A percentile compares a stretch with the other conserved stretches of the same genome.
phyloP scores from a whole-genome alignment of 2,329 filamentous ascomycete species.

The Ceratocystis eucalypticola region DNA sequence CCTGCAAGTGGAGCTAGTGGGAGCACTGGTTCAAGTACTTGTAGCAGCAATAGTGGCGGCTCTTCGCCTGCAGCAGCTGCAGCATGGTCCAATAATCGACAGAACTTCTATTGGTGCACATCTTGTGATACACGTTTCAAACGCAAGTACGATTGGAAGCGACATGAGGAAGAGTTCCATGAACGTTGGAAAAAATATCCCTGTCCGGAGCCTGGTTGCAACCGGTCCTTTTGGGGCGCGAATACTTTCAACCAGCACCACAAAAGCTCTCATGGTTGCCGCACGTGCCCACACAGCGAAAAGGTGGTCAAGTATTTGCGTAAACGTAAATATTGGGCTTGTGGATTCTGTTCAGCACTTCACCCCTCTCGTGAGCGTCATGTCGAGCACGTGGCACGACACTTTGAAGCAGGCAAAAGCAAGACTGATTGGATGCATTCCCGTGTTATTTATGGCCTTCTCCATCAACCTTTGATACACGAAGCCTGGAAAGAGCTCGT shows the following conservation, averaged over 20 bases:
- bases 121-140: constrained; percentile 52
- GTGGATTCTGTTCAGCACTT: constrained; percentile 52
- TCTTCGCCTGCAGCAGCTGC: constrained; percentile 13
- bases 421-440: constrained; percentile 56
- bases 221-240: constrained; percentile 53
- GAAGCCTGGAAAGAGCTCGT: constrained; percentile 48
- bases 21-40: background rate
- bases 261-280: constrained; percentile 50
- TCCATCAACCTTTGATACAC: constrained; percentile 51
- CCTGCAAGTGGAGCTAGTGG: constrained; percentile 2
- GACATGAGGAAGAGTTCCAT: constrained; percentile 56
- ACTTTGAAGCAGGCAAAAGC: constrained; percentile 50
- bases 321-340: constrained; percentile 55
- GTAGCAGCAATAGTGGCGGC: background rate
- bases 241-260: constrained; percentile 57
- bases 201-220: constrained; percentile 49
- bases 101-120: constrained; percentile 43
- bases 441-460: constrained; percentile 50
- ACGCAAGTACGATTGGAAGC: constrained; percentile 56
- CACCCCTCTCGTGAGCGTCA: constrained; percentile 51
- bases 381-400: constrained; percentile 54
- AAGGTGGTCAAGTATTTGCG: constrained; percentile 49
- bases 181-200: constrained; percentile 55
- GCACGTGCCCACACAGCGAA: constrained; percentile 51
- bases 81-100: constrained; percentile 21